A percentile compares a stretch with the other conserved stretches of the same genome.
Conservation (phyloP, 106 monocot species). For the Dioscorea dumetorum region DNA sequence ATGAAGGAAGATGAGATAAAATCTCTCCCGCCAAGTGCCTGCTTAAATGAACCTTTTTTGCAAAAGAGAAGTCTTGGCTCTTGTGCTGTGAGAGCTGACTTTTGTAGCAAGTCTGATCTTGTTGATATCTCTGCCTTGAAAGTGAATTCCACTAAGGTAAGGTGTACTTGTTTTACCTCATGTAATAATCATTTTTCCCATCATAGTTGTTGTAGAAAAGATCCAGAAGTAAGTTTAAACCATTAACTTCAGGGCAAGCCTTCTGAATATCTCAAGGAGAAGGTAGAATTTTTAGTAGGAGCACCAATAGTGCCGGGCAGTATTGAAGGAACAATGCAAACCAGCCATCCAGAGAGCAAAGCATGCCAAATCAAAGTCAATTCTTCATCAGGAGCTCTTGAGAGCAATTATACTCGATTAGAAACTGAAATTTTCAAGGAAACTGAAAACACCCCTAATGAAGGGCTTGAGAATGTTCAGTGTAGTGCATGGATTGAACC, state of each 20-base stretch:
- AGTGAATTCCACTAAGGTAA: background rate
- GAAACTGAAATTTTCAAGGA: slow-evolving; percentile 1
- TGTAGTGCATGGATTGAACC: slow-evolving; percentile 1
- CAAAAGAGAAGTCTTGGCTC: no score
- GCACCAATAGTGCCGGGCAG: background rate
- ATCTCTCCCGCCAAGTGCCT: background rate
- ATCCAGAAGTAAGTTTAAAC: background rate
- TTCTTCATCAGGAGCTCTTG: slow-evolving; percentile 10
- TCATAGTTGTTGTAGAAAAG: background rate
- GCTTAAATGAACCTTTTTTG: background rate
- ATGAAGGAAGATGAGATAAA: background rate
- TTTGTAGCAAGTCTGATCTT: slow-evolving; percentile 5
- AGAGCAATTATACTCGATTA: slow-evolving; percentile 1
- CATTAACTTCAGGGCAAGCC: slow-evolving; percentile 7
- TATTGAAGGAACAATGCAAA: slow-evolving; percentile 2
- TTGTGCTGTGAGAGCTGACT: background rate
- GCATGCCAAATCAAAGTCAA: background rate
- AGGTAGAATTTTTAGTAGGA: background rate
- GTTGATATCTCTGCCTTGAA: background rate
- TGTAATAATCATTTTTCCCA: background rate
- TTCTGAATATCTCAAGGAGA: slow-evolving; percentile 6
- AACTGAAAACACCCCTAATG: slow-evolving; percentile 11
- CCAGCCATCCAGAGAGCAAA: slow-evolving; percentile 8
- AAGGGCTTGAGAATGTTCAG: background rate
- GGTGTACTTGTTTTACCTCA: background rate